phyloP scores from a whole-genome alignment of 805 yeast species.

The Spathaspora girioi region DNA sequence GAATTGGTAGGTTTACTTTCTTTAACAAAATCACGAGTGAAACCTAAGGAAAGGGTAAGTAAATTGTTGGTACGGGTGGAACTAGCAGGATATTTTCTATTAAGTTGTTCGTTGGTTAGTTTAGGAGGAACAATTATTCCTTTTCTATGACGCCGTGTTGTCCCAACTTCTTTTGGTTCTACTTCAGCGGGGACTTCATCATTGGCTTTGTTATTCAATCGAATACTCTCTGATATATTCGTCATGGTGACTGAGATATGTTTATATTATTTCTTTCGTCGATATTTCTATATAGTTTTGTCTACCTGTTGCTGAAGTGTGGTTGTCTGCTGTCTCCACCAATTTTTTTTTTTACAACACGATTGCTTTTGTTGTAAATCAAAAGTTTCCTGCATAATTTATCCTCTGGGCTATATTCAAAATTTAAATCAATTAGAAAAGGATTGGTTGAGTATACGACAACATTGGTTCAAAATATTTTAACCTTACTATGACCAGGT shows the following conservation, averaged over 20 bases:
- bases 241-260: background rate
- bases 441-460: too few relatives aligned
- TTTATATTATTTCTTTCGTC: background rate
- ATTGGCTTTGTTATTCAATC: constrained; percentile 4
- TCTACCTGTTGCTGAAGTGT: background rate
- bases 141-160: background rate
- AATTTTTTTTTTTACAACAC: constrained; percentile 1
- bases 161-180: background rate
- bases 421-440: too few relatives aligned
- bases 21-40: constrained; percentile 3
- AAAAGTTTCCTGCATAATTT: background rate
- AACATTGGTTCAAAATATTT: too few relatives aligned
- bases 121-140: background rate
- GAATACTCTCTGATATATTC: constrained; percentile 6
- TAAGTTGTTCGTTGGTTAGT: background rate
- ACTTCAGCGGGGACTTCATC: background rate
- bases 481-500: too few relatives aligned
- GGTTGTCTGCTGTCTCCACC: background rate
- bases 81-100: constrained; percentile 5
- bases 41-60: constrained; percentile 2
- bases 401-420: too few relatives aligned
- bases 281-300: too few relatives aligned
- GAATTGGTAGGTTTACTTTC: background rate
- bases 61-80: constrained; percentile 4
- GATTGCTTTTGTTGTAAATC: background rate